Evolutionary conservation across 2,329 filamentous ascomycete species (phyloP).

Genomic region (Colletotrichum graminicola): DNA sequence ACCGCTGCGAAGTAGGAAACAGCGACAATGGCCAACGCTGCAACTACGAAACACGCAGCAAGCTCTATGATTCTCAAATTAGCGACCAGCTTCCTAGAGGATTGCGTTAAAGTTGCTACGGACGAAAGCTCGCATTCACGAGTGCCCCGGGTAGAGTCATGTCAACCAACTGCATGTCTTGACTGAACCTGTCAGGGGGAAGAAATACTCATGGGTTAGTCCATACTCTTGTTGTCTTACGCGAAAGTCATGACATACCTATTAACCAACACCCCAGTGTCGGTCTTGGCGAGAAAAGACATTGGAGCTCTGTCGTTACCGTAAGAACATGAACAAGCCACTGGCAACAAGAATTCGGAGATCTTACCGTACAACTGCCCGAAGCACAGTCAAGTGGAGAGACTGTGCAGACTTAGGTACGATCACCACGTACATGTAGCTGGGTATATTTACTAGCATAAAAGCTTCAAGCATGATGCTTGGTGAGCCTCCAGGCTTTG

Average conservation of each 20-base stretch:
- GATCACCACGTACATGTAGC: constrained; percentile 32
- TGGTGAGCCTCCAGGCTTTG: constrained; percentile 23
- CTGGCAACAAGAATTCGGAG: constrained; percentile 23
- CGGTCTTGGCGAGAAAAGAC: constrained; percentile 51
- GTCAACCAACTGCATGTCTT: constrained; percentile 46
- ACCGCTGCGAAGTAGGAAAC: constrained; percentile 58
- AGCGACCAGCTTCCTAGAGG: constrained; percentile 19
- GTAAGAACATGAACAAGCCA: constrained; percentile 25
- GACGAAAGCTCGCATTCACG: constrained; percentile 19
- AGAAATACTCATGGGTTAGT: constrained; percentile 3
- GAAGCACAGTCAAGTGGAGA: constrained; percentile 27
- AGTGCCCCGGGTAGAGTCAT: constrained; percentile 39
- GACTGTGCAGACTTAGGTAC: constrained; percentile 27
- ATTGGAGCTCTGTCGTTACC: constrained; percentile 28
- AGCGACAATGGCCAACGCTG: constrained; percentile 57
- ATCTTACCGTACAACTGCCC: constrained; percentile 25
- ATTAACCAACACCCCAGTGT: constrained; percentile 53
- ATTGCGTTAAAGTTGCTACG: constrained; percentile 12
- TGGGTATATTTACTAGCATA: constrained; percentile 20
- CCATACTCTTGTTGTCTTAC: constrained; percentile 17
- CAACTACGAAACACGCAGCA: constrained; percentile 57
- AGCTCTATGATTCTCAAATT: constrained; percentile 19
- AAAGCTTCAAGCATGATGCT: constrained; percentile 26
- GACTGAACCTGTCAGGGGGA: constrained; percentile 45
- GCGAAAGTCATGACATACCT: constrained; percentile 37